A percentile compares a stretch with the other conserved stretches of the same genome.
Conservation (phyloP, 2,329 filamentous ascomycete species). For the Pestalotiopsis sp. region DNA sequence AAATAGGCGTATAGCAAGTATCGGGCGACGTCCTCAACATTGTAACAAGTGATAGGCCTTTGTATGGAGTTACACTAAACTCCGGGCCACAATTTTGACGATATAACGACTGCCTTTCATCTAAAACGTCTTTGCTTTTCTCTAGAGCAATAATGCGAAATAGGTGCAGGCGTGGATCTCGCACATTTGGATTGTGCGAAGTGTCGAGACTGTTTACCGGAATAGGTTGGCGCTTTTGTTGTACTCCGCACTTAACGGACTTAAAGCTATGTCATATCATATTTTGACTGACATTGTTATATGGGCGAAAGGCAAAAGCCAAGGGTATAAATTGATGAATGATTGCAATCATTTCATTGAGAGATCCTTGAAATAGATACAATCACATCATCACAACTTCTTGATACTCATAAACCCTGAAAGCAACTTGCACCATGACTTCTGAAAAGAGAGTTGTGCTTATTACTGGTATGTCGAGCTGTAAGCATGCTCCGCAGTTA, state of each 20-base stretch:
- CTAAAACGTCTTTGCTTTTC: background rate
- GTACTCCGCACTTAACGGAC: slow-evolving; percentile 14
- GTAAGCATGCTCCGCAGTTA: background rate
- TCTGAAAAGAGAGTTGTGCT: slow-evolving; percentile 30
- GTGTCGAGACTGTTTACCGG: background rate
- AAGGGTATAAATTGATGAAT: background rate
- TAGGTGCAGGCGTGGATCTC: background rate
- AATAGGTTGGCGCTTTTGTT: background rate
- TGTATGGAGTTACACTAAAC: background rate
- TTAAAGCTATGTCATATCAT: background rate
- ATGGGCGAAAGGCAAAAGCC: background rate
- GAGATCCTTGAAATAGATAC: background rate
- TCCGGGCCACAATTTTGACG: background rate
- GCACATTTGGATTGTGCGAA: background rate
- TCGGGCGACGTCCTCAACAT: background rate
- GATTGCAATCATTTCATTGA: background rate
- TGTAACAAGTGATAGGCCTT: background rate
- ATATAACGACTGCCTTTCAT: background rate
- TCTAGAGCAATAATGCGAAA: background rate
- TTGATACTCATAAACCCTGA: background rate
- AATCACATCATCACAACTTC: background rate
- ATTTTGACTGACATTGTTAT: too few relatives aligned
- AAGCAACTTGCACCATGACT: slow-evolving; percentile 17
- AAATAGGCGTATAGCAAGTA: too few relatives aligned
- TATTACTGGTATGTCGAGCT: slow-evolving; percentile 29